phyloP scores from a whole-genome alignment of 768 basidiomycete species.

The Suillus cothurnatus region DNA sequence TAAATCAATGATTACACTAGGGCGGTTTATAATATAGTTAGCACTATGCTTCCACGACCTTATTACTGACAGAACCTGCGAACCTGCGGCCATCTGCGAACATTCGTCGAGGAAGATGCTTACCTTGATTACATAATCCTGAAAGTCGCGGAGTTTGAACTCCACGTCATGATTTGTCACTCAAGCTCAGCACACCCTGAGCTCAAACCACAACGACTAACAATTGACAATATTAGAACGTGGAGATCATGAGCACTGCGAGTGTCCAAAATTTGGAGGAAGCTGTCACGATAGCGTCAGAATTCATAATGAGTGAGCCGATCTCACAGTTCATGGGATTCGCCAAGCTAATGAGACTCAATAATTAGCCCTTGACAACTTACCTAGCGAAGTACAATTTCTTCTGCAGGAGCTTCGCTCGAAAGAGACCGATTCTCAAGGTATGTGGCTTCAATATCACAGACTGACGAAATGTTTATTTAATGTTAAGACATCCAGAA shows the following conservation, averaged over 20 bases:
- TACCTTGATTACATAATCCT: background rate
- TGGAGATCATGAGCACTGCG: slow-evolving; percentile 31
- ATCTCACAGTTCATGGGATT: background rate
- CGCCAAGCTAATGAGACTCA: background rate
- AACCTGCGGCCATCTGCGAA: background rate
- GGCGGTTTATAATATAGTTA: background rate
- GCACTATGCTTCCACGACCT: background rate
- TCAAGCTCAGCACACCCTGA: background rate
- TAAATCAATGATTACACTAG: background rate
- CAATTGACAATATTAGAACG: background rate
- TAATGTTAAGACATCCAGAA: slow-evolving; percentile 40
- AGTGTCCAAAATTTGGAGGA: slow-evolving; percentile 46
- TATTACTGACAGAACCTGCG: background rate
- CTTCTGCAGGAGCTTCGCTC: slow-evolving; percentile 50
- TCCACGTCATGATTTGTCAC: background rate
- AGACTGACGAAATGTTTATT: too few relatives aligned
- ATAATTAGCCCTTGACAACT: slow-evolving; percentile 48
- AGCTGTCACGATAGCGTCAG: slow-evolving; percentile 49
- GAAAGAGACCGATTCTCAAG: slow-evolving; percentile 46
- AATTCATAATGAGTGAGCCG: slow-evolving; percentile 49
- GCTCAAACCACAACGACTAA: background rate
- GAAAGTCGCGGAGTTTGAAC: background rate
- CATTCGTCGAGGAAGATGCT: background rate
- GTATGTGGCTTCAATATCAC: slow-evolving; percentile 21
- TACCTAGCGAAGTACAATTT: slow-evolving; percentile 50